These are phyloP conservation scores for Fusarium sp. DNA, from an alignment of 2,329 filamentous ascomycete species.

Conservation along the genomic window DNA sequence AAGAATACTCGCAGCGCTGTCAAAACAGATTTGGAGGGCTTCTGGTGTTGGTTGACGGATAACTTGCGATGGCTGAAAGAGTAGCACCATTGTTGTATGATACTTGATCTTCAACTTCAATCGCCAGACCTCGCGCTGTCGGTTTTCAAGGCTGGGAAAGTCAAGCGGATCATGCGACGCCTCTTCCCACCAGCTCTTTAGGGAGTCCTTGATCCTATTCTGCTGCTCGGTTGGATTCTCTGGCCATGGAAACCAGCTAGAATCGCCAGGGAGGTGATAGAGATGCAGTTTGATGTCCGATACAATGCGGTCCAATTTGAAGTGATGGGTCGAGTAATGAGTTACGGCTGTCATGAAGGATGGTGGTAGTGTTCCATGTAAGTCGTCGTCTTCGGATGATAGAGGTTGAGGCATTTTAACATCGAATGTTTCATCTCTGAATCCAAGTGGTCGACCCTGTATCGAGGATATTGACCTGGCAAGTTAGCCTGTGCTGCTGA, in stretches of 20 bases:
- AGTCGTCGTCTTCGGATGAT: background rate
- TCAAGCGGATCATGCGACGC: constrained; percentile 10
- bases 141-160: constrained; percentile 15
- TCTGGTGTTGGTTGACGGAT: constrained; percentile 50
- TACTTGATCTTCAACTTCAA: constrained; percentile 53
- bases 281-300: constrained; percentile 47
- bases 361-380: background rate
- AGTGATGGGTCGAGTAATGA: constrained; percentile 48
- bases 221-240: constrained; percentile 23
- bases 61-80: constrained; percentile 56
- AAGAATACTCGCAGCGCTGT: constrained; percentile 45
- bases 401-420: constrained; percentile 40
- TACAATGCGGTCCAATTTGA: constrained; percentile 45
- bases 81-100: constrained; percentile 52
- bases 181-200: constrained; percentile 28
- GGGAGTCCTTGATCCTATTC: constrained; percentile 26
- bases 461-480: constrained; percentile 55
- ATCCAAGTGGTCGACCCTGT: constrained; percentile 56
- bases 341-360: constrained; percentile 22
- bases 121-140: constrained; percentile 24
- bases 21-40: constrained; percentile 52
- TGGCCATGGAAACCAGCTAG: constrained; percentile 29
- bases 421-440: constrained; percentile 57
- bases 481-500: background rate
- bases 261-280: constrained; percentile 43